Evolutionary conservation across 1,284 basidiomycete genomes (phyloP).

Genomic region (Ustanciosporium gigantosporum): DNA sequence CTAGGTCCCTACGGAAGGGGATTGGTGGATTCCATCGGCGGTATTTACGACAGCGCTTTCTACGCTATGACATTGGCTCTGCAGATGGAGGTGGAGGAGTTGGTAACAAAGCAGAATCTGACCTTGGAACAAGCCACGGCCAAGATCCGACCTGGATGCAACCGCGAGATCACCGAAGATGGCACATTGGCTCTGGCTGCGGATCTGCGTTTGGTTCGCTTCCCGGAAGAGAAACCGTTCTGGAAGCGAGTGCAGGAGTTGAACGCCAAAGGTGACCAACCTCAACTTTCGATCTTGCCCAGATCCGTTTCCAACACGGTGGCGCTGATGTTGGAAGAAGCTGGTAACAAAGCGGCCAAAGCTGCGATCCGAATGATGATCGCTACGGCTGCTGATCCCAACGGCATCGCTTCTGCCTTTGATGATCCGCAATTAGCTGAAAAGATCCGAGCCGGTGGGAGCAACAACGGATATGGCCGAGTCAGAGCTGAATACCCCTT

Average conservation of each 20-base stretch:
- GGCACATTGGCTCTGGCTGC: constrained; percentile 29
- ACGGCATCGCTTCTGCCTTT: constrained; percentile 32
- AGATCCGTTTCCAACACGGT: constrained; percentile 18
- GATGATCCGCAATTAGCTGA: constrained; percentile 30
- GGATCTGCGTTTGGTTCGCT: constrained; percentile 46
- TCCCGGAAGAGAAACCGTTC: constrained; percentile 48
- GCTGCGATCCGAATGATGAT: constrained; percentile 37
- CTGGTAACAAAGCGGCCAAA: constrained; percentile 24
- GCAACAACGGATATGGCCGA: constrained; percentile 16
- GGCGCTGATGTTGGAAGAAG: constrained; percentile 27
- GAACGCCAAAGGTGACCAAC: constrained; percentile 40
- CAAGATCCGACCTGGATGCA: constrained; percentile 26
- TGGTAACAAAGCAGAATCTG: constrained; percentile 28
- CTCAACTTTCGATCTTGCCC: constrained; percentile 25
- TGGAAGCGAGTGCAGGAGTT: constrained; percentile 42
- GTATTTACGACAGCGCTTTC: constrained; percentile 61
- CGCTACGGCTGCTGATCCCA: constrained; percentile 27
- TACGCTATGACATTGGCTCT: constrained; percentile 51
- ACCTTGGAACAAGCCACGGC: constrained; percentile 40
- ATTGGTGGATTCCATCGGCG: constrained; percentile 62
- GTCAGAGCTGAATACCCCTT: constrained; percentile 33
- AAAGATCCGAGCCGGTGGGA: constrained; percentile 17
- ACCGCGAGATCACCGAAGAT: constrained; percentile 23
- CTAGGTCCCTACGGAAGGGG: constrained; percentile 59
- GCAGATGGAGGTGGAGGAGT: constrained; percentile 29